Evolutionary conservation across 306 rosid species (phyloP), one percentile per base, ranked within the genome.

Genomic region (Citrullus mucosospermus): DNA sequence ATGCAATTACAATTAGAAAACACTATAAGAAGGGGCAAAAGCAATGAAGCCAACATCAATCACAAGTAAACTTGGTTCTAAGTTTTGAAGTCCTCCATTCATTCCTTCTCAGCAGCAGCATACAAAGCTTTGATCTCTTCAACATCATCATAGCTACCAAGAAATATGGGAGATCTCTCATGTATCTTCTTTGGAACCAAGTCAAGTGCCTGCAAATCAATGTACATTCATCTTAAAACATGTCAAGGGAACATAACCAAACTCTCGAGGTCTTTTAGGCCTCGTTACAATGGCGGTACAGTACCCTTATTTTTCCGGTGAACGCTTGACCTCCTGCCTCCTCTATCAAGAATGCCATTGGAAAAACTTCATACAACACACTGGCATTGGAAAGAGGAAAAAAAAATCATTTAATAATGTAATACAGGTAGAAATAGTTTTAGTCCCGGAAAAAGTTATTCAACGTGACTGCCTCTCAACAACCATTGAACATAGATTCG

Each of bases 311-410:
- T 78, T 91, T 95, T 87, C 98, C 97, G 0, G 98, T 95, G 88
- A 95, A 92, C 10, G 97, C 83, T 79, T 91, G 96, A 65, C 98
- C 98, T 79, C 97, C 98, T 34, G 98, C 98, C n/a, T 91, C 90
- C 85, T 95, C 98, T 91, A 95, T 78, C 89, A 95, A 85, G 85
- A 91, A 95, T 32, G 98, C 93, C 98, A 95, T 92, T 10, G 98
- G 98, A 82, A 95, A 95, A 66, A 95, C 98, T 82, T 95, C 98
- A 77, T 94, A 95, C 81, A 95, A 88, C 62, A 95, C 97, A 81
- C 97, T 94, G 54, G 76, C 6, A 66, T 75, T 28, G 43, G 8
- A 6, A 44, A n/a, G 20, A 28, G 34, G 46, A 0, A 32, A 34
- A 1, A 1, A 32, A 34, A 3, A 18, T 34, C 41, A 48, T 9